These are phyloP conservation scores for Cladosporium sp. DNA, from an alignment of 2,329 filamentous ascomycete species.

Conservation along the genomic window DNA sequence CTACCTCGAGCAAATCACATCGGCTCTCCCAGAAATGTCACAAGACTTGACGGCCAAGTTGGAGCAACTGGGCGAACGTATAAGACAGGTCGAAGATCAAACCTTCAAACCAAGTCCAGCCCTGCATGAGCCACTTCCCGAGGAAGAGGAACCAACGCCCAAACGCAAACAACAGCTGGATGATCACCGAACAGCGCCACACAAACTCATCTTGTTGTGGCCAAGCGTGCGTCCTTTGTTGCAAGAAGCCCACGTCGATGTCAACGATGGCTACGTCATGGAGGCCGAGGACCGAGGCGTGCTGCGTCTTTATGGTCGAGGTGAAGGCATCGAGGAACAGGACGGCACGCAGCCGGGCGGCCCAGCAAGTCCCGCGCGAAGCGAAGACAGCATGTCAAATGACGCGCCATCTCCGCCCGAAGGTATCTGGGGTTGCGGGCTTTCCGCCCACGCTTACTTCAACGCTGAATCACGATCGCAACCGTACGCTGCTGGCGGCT, in stretches of 20 bases:
- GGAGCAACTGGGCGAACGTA: slow-evolving; percentile 20
- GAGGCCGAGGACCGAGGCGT: slow-evolving; percentile 34
- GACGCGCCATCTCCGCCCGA: slow-evolving; percentile 42
- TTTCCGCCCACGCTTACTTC: slow-evolving; percentile 17
- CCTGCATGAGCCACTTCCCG: slow-evolving; percentile 6
- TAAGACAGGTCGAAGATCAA: slow-evolving; percentile 24
- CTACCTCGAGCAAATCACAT: slow-evolving; percentile 3
- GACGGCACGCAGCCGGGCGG: slow-evolving; percentile 31
- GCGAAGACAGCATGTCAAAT: slow-evolving; percentile 32
- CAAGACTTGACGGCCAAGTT: slow-evolving; percentile 2
- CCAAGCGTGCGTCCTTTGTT: slow-evolving; percentile 40
- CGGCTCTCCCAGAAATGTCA: background rate
- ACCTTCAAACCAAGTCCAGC: slow-evolving; percentile 10
- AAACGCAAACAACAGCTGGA: slow-evolving; percentile 65
- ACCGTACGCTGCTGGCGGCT: slow-evolving; percentile 42
- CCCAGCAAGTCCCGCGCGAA: slow-evolving; percentile 36
- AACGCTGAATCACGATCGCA: slow-evolving; percentile 29
- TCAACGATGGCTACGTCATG: slow-evolving; percentile 33
- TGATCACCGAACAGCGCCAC: slow-evolving; percentile 87
- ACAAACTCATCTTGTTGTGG: slow-evolving; percentile 68
- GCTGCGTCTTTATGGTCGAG: slow-evolving; percentile 33
- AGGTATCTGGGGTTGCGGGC: slow-evolving; percentile 48
- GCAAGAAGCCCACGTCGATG: slow-evolving; percentile 22
- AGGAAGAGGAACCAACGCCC: slow-evolving; percentile 33
- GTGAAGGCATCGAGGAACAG: slow-evolving; percentile 36